Conservation (phyloP, 257 asterid species). For the Scutellaria minor region DNA sequence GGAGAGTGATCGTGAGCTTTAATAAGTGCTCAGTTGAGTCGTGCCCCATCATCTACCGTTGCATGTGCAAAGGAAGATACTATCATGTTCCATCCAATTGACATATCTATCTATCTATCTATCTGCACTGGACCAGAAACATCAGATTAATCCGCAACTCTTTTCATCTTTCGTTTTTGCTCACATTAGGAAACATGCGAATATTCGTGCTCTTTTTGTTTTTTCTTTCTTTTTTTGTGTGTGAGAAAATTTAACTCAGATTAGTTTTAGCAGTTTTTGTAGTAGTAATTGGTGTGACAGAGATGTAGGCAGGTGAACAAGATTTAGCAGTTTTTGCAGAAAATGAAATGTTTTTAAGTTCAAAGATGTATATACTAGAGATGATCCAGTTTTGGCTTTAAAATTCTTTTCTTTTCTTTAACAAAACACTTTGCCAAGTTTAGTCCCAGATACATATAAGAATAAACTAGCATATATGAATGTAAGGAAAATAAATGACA, state of each 20-base stretch:
- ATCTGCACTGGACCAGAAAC: no score
- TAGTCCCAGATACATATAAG: background rate
- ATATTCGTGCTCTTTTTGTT: no score
- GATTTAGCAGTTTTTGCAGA: background rate
- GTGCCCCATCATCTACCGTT: slow-evolving; percentile 89
- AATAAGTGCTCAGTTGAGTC: slow-evolving; percentile 81
- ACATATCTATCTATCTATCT: slow-evolving; percentile 6
- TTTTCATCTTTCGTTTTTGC: no score
- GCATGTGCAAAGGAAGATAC: slow-evolving; percentile 90
- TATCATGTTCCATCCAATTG: slow-evolving; percentile 90
- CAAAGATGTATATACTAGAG: slow-evolving; percentile 37
- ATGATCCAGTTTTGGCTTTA: slow-evolving; percentile 35
- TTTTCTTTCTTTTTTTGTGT: background rate
- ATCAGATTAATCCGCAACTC: no score
- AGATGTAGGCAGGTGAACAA: slow-evolving; percentile 21
- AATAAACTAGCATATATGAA: no score
- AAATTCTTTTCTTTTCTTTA: background rate
- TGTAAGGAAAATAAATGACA: no score
- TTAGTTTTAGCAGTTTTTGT: slow-evolving; percentile 13
- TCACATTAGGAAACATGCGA: no score
- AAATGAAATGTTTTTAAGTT: background rate
- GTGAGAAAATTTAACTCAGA: background rate
- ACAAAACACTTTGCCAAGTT: background rate
- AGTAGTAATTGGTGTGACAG: slow-evolving; percentile 22
- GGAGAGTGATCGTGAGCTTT: slow-evolving; percentile 83